Conservation (phyloP, 805 yeast genomes). For the Pichia phayaonensis region DNA sequence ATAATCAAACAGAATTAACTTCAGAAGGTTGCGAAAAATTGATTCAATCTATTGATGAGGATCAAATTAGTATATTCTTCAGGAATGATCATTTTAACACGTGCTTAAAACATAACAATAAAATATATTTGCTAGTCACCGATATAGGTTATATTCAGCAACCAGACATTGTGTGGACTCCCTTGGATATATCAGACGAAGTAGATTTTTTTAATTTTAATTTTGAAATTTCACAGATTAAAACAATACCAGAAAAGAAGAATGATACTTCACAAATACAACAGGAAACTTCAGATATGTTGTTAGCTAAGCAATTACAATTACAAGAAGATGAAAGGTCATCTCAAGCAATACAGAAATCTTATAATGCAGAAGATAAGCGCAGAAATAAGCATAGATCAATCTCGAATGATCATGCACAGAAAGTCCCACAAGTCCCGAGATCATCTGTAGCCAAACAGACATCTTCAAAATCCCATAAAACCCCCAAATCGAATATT, state of each 20-base stretch:
- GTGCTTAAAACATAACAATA: constrained; percentile 33
- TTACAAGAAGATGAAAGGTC: constrained; percentile 26
- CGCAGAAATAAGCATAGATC: neutral
- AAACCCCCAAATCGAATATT: neutral
- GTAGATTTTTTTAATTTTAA: constrained; percentile 50
- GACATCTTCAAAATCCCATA: neutral
- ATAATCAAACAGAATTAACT: constrained; percentile 72
- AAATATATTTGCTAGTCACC: constrained; percentile 60
- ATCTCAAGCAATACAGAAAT: constrained; percentile 23
- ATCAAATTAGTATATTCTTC: constrained; percentile 64
- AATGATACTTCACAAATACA: neutral
- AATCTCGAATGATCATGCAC: neutral
- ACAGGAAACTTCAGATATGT: constrained; percentile 15
- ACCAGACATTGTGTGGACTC: constrained; percentile 71
- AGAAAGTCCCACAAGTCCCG: neutral
- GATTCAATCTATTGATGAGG: constrained; percentile 33
- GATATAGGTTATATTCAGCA: constrained; percentile 54
- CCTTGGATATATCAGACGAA: constrained; percentile 54
- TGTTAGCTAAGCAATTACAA: constrained; percentile 27
- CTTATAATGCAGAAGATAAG: constrained; percentile 10
- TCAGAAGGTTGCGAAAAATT: constrained; percentile 45
- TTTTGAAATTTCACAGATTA: constrained; percentile 1
- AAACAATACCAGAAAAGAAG: neutral
- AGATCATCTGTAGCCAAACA: neutral
- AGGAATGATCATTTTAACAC: constrained; percentile 88